Evolutionary conservation across 1,139 yeast genomes (phyloP).

Genomic region (Suhomyces kunorum): DNA sequence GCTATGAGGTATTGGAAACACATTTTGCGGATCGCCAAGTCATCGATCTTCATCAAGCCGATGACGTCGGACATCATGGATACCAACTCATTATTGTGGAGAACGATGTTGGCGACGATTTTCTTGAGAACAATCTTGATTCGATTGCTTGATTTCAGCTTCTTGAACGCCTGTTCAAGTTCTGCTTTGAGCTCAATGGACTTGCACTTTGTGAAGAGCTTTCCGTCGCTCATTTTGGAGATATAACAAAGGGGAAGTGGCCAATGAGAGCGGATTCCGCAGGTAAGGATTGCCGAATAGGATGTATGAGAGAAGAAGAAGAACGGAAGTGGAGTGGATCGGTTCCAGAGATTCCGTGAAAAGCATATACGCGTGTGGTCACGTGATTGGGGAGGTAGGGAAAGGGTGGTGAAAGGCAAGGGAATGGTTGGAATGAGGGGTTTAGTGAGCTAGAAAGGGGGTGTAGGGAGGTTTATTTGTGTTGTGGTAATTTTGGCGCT

Average conservation of each 20-base stretch:
- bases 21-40: constrained; percentile 72
- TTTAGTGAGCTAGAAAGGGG: neutral
- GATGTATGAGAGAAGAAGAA: neutral
- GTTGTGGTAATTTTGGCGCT: neutral
- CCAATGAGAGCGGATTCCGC: neutral
- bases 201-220: constrained; percentile 43
- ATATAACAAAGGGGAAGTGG: neutral
- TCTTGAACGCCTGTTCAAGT: constrained; percentile 54
- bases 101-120: constrained; percentile 78
- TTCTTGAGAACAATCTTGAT: constrained; percentile 69
- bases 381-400: neutral
- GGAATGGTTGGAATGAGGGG: neutral
- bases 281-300: neutral
- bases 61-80: constrained; percentile 67
- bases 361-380: neutral
- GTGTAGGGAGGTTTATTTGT: neutral
- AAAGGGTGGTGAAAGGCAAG: neutral
- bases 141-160: constrained; percentile 48
- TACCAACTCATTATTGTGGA: constrained; percentile 79
- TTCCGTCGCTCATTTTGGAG: constrained; percentile 43
- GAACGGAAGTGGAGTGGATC: neutral
- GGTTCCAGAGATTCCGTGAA: constrained; percentile 2
- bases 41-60: constrained; percentile 59
- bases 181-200: constrained; percentile 60
- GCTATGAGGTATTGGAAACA: constrained; percentile 61